phyloP scores from a whole-genome alignment of 768 basidiomycete species.

The Auriscalpium microsporum region DNA sequence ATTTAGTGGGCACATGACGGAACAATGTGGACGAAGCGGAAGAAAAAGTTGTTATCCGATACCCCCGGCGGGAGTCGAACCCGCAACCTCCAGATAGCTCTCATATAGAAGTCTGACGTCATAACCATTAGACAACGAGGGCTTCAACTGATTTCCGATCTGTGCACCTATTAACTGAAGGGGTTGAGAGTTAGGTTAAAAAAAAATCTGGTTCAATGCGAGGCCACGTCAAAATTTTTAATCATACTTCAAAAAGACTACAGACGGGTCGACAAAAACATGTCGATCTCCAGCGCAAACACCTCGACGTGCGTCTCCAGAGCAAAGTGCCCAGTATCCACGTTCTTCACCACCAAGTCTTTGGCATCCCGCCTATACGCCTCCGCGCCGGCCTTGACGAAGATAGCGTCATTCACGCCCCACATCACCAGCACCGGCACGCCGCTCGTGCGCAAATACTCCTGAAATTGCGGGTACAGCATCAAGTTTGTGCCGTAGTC shows the following conservation, averaged over 20 bases:
- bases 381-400: conserved; percentile 35
- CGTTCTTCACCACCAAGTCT: conserved; percentile 29
- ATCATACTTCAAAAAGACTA: no score
- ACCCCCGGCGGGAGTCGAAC: conserved; percentile 84
- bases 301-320: conserved; percentile 26
- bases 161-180: no score
- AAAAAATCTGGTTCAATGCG: no score
- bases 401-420: conserved; percentile 39
- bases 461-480: conserved; percentile 37
- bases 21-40: background rate
- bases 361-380: conserved; percentile 32
- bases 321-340: conserved; percentile 42
- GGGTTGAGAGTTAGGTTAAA: no score
- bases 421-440: conserved; percentile 39
- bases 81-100: conserved; percentile 70
- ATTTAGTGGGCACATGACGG: background rate
- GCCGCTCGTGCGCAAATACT: conserved; percentile 31
- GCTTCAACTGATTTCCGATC: conserved; percentile 21
- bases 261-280: conserved; percentile 6
- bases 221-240: no score
- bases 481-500: conserved; percentile 34
- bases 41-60: background rate
- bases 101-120: conserved; percentile 77
- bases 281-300: conserved; percentile 7
- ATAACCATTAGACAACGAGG: conserved; percentile 87